Evolutionary conservation across 768 basidiomycete genomes (phyloP).

Genomic region (Lactarius evosmus): DNA sequence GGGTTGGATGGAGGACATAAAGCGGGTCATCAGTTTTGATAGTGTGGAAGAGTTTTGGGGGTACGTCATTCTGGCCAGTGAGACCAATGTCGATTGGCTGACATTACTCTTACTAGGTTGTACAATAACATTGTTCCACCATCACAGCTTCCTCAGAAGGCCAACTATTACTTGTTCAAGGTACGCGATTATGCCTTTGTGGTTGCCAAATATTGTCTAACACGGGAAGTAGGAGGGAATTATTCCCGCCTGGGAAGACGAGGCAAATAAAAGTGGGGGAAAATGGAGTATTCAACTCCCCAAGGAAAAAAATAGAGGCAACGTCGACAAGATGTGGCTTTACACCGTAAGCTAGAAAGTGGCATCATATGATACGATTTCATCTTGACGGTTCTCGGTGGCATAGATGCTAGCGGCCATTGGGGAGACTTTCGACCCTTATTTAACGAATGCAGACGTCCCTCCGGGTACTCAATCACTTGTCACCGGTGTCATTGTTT

Average conservation of each 20-base stretch:
- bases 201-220: not conserved
- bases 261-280: conserved; percentile 94
- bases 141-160: conserved; percentile 87
- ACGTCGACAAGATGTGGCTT: conserved; percentile 96
- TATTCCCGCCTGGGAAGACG: conserved; percentile 97
- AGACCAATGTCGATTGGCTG: conserved; percentile 17
- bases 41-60: conserved; percentile 99
- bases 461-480: conserved; percentile 43
- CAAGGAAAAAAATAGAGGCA: conserved; percentile 81
- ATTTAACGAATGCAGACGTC: conserved; percentile 50
- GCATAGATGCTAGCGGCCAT: conserved; percentile 97
- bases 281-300: conserved; percentile 99
- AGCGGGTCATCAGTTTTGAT: conserved; percentile 92
- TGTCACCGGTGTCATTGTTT: conserved; percentile 90
- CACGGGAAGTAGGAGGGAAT: conserved; percentile 69
- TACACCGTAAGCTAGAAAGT: conserved; percentile 64
- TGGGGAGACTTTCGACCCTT: conserved; percentile 96
- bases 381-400: not conserved
- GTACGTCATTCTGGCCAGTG: conserved; percentile 43
- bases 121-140: conserved; percentile 98
- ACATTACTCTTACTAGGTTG: conserved; percentile 46
- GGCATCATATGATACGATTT: conserved; percentile 23
- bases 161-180: conserved; percentile 99
- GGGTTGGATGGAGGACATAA: conserved; percentile 99
- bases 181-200: conserved; percentile 40